Percentiles rank a stretch among this genome's conserved stretches.
phyloP scores from a whole-genome alignment of 805 yeast genomes.

The Tetrapisispora pingtungensis region DNA sequence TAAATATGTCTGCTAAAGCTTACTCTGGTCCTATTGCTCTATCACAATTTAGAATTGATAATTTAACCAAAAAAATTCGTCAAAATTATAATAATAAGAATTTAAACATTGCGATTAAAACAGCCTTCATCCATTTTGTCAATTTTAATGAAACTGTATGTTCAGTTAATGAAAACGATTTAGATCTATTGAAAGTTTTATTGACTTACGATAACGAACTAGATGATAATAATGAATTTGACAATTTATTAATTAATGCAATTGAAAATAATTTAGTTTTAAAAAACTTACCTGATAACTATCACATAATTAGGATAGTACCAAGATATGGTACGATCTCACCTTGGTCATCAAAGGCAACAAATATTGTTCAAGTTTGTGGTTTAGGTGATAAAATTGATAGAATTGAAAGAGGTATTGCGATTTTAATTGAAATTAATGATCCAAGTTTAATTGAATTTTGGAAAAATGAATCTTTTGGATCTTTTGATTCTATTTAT shows the following conservation, averaged over 20 bases:
- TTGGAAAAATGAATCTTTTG: constrained; percentile 36
- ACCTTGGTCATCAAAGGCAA: constrained; percentile 98
- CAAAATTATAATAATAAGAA: constrained; percentile 42
- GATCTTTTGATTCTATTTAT: constrained; percentile 58
- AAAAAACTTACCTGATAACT: constrained; percentile 31
- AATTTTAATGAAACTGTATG: constrained; percentile 35
- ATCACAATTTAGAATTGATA: constrained; percentile 75
- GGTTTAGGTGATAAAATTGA: constrained; percentile 63
- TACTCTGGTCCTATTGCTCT: constrained; percentile 87
- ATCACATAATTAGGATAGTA: constrained; percentile 60
- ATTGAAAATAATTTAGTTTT: constrained; percentile 17
- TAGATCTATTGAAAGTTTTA: constrained; percentile 45
- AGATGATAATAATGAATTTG: constrained; percentile 34
- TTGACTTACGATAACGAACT: constrained; percentile 66
- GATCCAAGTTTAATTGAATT: constrained; percentile 54
- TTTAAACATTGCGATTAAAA: constrained; percentile 56
- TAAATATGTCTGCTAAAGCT: constrained; percentile 35
- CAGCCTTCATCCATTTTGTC: constrained; percentile 75
- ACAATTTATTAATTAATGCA: constrained; percentile 26
- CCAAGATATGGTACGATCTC: constrained; percentile 96
- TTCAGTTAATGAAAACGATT: constrained; percentile 29
- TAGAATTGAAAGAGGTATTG: constrained; percentile 85
- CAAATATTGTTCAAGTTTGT: constrained; percentile 84
- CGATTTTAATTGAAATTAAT: constrained; percentile 59
- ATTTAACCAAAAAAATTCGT: constrained; percentile 62